Evolutionary conservation across 2,329 filamentous ascomycete species (phyloP).

Genomic region (Arthrocladium fulminans): DNA sequence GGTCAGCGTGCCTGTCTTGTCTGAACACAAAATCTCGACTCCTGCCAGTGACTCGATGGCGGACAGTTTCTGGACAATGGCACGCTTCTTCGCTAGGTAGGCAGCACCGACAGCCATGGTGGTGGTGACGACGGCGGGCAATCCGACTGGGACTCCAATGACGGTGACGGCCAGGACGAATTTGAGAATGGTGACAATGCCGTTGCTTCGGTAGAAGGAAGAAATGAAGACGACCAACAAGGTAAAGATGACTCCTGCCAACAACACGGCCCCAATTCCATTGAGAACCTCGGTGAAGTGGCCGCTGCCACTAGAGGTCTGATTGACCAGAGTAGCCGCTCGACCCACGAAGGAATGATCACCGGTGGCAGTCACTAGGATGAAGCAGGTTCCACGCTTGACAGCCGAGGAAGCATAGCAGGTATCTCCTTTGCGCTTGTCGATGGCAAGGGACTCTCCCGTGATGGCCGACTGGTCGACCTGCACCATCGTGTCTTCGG

Average conservation of each 20-base stretch:
- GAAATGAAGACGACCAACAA: constrained; percentile 77
- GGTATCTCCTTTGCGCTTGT: constrained; percentile 73
- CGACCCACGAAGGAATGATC: constrained; percentile 87
- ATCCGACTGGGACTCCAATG: constrained; percentile 85
- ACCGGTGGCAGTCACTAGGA: constrained; percentile 74
- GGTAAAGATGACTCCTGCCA: constrained; percentile 72
- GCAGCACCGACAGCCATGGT: constrained; percentile 91
- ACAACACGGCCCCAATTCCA: constrained; percentile 70
- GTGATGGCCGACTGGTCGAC: constrained; percentile 89
- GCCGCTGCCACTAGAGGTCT: constrained; percentile 63
- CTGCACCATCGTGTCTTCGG: constrained; percentile 75
- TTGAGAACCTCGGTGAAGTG: constrained; percentile 90
- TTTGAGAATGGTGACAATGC: constrained; percentile 67
- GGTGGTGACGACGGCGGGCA: constrained; percentile 85
- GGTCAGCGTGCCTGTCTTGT: constrained; percentile 88
- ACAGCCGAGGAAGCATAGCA: constrained; percentile 80
- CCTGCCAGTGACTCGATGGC: constrained; percentile 87
- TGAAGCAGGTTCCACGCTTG: constrained; percentile 80
- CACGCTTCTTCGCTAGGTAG: constrained; percentile 85
- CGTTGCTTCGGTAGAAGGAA: constrained; percentile 79
- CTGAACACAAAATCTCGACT: constrained; percentile 88
- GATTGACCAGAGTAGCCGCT: constrained; percentile 74
- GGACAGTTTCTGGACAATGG: constrained; percentile 85
- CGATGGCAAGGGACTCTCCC: constrained; percentile 82
- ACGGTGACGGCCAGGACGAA: constrained; percentile 86